Conservation (phyloP, 441 rosid species). For the Pelargonium citronellum region DNA sequence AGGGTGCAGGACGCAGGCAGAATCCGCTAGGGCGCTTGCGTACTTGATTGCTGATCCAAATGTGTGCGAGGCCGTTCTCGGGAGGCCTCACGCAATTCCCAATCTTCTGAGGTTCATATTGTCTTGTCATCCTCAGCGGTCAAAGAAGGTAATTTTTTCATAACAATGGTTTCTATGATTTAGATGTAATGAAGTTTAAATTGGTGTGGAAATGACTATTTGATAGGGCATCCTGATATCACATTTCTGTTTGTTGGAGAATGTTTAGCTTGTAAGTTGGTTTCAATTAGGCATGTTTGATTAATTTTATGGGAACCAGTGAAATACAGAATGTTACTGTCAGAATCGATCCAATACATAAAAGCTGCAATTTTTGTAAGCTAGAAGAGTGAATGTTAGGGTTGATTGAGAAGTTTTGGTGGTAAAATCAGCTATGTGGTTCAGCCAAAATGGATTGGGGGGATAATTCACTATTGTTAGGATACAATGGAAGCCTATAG, state of each 20-base stretch:
- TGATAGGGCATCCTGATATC: background rate
- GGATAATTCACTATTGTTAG: no score
- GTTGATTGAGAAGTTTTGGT: background rate
- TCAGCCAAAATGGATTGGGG: background rate
- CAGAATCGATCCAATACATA: no score
- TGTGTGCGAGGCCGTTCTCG: slow-evolving; percentile 62
- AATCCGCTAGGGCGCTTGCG: slow-evolving; percentile 90
- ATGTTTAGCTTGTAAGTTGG: no score
- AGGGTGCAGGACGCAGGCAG: slow-evolving; percentile 72
- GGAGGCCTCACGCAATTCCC: slow-evolving; percentile 77
- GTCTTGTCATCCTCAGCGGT: slow-evolving; percentile 64
- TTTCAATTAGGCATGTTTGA: background rate
- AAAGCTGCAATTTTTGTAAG: background rate
- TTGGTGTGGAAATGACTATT: no score
- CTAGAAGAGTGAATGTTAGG: background rate
- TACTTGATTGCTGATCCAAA: slow-evolving; percentile 78
- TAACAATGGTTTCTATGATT: background rate
- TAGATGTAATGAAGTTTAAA: no score
- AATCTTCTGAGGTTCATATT: slow-evolving; percentile 73
- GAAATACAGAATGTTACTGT: background rate
- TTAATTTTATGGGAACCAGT: background rate
- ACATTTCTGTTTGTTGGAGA: background rate
- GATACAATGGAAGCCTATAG: background rate
- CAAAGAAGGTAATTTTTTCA: slow-evolving; percentile 47
- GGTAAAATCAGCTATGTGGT: background rate